Base-by-base conservation (phyloP, 2,329 filamentous ascomycete species). In the Curvularia sp. region DNA sequence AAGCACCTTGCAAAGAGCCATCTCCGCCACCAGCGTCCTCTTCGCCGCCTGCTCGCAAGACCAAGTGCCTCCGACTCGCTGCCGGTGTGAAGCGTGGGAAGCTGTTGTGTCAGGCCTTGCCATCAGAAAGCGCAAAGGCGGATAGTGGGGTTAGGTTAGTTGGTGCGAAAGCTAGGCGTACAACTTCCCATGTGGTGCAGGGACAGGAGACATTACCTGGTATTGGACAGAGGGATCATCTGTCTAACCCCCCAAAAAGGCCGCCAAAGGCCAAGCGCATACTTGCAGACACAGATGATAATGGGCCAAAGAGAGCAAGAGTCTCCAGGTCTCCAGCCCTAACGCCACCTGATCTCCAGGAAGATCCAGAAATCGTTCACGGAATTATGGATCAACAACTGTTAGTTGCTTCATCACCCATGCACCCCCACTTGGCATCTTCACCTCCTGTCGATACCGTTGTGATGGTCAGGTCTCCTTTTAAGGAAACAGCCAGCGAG, bases 81-180 rank as follows among this genome's bases (percentile, higher is more conserved):
- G 66, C 68, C 5, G 76, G 73, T n/a, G 70, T 72, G 8, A 77
- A 75, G 15, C 76, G 78, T 57, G 79, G 77, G 35, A 80, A 74
- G 56, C 65, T 83, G 12, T 61, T 82, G 0, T 82, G 79, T 54
- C 78, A 81, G 53, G 66, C 75, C n/a, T 63, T 75, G 18, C 65
- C 68, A n/a, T 61, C 52, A 26, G 62, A 60, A 43, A 51, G 28
- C 2, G 39, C 54, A 15, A 60, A 43, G 26, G 51, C 46, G 41
- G 47, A 52, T 1, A 59, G 54, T 35, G 60, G 57, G 38, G 22
- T 44, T 7, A 63, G 28, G 48, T 15, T 49, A 24, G 28, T 33
- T 22, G 41, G 30, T 3, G 8, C 48, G 1, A 58, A 51, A 33
- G 46, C 39, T 5, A 58, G 44, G 26, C 58, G 54, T 8, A 43